A percentile compares a stretch with the other conserved stretches of the same genome.
Conservation (phyloP, 805 yeast genomes). For the Metschnikowia santaceciliae region DNA sequence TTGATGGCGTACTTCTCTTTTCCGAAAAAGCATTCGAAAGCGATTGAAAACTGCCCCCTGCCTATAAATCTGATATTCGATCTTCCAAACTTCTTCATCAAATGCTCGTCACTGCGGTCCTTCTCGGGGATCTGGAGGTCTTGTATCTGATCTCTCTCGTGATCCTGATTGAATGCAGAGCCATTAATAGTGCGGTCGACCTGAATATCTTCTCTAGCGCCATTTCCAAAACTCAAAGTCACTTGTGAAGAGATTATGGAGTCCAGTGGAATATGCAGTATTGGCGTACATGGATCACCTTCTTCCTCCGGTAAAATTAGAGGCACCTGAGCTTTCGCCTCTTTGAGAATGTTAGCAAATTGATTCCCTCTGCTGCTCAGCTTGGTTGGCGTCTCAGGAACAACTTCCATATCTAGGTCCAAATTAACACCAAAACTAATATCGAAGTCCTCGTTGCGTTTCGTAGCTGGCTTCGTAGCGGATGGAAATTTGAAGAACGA, state of each 20-base stretch:
- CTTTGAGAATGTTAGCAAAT: conserved; percentile 7
- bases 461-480: conserved; percentile 14
- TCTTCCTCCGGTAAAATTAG: conserved; percentile 2
- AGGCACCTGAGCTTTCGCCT: neutral
- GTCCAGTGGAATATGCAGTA: conserved; percentile 18
- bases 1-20: conserved; percentile 79
- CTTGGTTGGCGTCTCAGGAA: conserved; percentile 40
- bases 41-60: conserved; percentile 85
- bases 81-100: conserved; percentile 47
- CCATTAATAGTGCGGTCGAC: conserved; percentile 12
- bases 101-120: conserved; percentile 37
- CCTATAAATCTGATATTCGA: conserved; percentile 67
- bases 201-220: conserved; percentile 6
- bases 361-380: conserved; percentile 14
- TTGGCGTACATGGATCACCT: conserved; percentile 18
- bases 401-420: conserved; percentile 12
- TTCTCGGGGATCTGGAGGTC: conserved; percentile 4
- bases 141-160: conserved; percentile 4
- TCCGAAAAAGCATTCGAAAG: conserved; percentile 73
- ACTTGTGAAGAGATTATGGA: conserved; percentile 22
- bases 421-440: conserved; percentile 17
- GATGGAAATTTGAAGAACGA: conserved; percentile 30
- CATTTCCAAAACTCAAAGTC: conserved; percentile 15
- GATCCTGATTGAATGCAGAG: conserved; percentile 2
- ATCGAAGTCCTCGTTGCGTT: conserved; percentile 20